Evolutionary conservation across 768 basidiomycete species (phyloP), one percentile per base, ranked within the genome.

Genomic region (Dentipellis fragilis): DNA sequence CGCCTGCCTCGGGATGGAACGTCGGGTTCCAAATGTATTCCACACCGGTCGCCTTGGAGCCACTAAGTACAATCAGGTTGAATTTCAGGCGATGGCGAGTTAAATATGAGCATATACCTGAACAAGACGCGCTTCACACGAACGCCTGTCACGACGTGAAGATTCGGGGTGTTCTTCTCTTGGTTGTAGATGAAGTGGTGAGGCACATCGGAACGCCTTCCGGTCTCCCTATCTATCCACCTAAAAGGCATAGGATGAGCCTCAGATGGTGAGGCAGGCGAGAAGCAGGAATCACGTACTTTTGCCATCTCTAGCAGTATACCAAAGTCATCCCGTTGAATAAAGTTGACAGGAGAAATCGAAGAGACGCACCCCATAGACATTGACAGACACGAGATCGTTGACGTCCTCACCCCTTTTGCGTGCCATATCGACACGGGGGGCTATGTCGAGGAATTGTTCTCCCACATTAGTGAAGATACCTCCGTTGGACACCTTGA

Each of bases 191-290:
- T 51, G 55, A 70, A 75, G 55, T 66, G 40, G 21, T 73, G 74
- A 2, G 83, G 72, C 0, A 75, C 61, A 61, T 84, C 82, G 0
- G 81, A 82, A 29, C 84, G 77, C 45, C 61, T 72, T 23, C 84
- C 83, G 5, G 74, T 80, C 11, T 66, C 64, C 4, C 62, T 65
- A 57, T 79, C 71, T 12, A 53, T 53, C 52, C 52, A 53, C 40
- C 52, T 53, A 37, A 10, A 42, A 5, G 12, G 4, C 3, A 6
- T 29, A 29, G 29, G 29, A 9, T 37, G 10, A 21, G 40, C 29
- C 36, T 12, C n/a, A 4, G 6, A n/a, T 2, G 29, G 8, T 34
- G 16, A 7, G 11, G 10, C 12, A 16, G 36, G 21, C 17, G 7
- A 17, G 17, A 36, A 10, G 9, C 19, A 16, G 10, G 23, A 6